Base-by-base conservation (phyloP, 371 early-diverging fungal species). In the Syncephalastrum sp. region DNA sequence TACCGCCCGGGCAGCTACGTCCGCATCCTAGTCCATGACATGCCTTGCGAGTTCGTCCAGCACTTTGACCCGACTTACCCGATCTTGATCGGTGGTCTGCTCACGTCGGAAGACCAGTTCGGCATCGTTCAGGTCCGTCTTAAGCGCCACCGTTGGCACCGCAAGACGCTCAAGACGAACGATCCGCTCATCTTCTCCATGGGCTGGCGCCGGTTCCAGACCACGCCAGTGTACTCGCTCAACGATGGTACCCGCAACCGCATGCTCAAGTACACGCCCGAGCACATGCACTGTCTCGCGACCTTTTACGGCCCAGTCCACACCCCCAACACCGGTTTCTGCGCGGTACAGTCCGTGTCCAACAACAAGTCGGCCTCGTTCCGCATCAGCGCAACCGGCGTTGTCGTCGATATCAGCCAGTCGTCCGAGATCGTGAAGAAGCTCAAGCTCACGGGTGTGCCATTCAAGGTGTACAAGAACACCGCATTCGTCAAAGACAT, bases 401-500 rank as follows among this genome's bases (percentile, higher is more conserved):
- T 91, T 25, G 91, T 98, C 16, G 81, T 94, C 23, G 99, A 98
- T 65, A 93, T 92, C 63, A 89, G 94, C 69, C 90, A 94, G 66
- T 79, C 92, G 3, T 75, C 88, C 8, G 94, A 94, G 62, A 87
- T 98, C 60, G 97, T 97, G 63, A 99, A 99, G 81, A 99, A 99
- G 82, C 88, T 99, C 42, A 99, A 99, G 78, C 77, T 99, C 63
- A 94, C 97, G 2, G 99, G 99, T 63, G 79, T 82, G 50, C 99
- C 93, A 16, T 86, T 82, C 72, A 95, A 97, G 75, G 90, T 99
- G 46, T 91, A 88, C 81, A 95, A 93, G 65, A 98, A 99, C 79
- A 97, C 98, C 12, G 99, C 98, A n/a, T 96, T 98, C 67, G 85
- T 99, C 63, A 95, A 92, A 74, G 92, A 96, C 68, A 99, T 99